Base-by-base conservation (phyloP, 306 rosid genomes). In the Canavalia ensiformis region DNA sequence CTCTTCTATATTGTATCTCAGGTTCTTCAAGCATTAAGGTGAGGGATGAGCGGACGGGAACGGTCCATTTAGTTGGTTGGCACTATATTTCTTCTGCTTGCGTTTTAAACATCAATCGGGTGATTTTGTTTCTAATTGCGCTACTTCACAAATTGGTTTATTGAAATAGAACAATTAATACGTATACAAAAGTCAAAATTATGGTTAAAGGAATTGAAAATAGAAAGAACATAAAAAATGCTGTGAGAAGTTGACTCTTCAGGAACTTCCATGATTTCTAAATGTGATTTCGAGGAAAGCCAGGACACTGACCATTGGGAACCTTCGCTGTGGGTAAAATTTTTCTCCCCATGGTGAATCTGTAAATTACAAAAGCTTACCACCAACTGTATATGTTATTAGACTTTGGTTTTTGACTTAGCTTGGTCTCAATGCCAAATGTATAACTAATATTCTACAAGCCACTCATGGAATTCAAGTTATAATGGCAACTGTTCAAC, bases 11-110 rank as follows among this genome's bases (percentile, higher is more conserved):
- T 45, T 82, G 77, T 73, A 50, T 88, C 82, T 83, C 97, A 93
- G 99, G 99, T 79, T 95, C 99, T 7, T 95, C 99, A 55, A 88
- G 81, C 86, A 93, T 95, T 84, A 72, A 89, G 88, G 96, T 95
- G 59, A 75, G 76, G 82, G 99, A 95, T 80, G 98, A 95, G 85
- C 85, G 84, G 79, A 93, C 92, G 2, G 98, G 98, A 77, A 95
- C 94, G 3, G 94, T 95, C 71, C 99, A 91, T 87, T 91, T 95
- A 91, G 98, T 93, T 56, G 99, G 99, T 85, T 79, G 77, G 73
- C 98, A 91, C 88, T 68, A 47, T 59, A 78, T 93, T 76, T 75
- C 91, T 82, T 90, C 89, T 73, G 90, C 87, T 59, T 68, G 55
- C 81, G 59, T 83, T 80, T 72, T 81, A 85, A 79, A 87, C 77